Evolutionary conservation across 805 yeast genomes (phyloP).

Genomic region (Ogataea zsoltii): DNA sequence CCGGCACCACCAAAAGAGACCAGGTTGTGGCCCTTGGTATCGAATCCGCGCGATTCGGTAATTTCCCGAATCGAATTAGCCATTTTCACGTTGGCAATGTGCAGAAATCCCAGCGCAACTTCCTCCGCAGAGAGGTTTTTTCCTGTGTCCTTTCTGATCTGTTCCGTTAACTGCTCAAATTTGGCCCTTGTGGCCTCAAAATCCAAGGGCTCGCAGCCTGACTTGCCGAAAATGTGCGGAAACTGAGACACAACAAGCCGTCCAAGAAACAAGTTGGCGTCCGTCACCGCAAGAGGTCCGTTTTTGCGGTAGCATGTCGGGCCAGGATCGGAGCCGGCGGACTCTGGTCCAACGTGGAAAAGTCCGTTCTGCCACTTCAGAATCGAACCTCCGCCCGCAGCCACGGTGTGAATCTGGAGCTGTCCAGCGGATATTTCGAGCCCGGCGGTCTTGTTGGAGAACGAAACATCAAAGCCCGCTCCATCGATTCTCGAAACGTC

Average conservation of each 20-base stretch:
- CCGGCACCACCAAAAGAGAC: conserved; percentile 92
- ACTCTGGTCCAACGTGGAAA: conserved; percentile 84
- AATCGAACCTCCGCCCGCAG: conserved; percentile 83
- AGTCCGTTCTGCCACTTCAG: conserved; percentile 68
- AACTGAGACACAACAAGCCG: conserved; percentile 70
- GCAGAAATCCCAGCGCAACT: conserved; percentile 75
- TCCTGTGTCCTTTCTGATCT: conserved; percentile 44
- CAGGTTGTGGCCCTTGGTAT: conserved; percentile 59
- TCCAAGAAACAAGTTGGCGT: conserved; percentile 75
- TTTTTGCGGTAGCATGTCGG: conserved; percentile 85
- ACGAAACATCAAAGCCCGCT: conserved; percentile 67
- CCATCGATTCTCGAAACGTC: conserved; percentile 79
- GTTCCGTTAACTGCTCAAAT: conserved; percentile 52
- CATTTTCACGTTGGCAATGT: conserved; percentile 84
- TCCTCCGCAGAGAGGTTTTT: conserved; percentile 51
- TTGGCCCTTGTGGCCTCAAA: conserved; percentile 46
- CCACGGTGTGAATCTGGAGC: conserved; percentile 76
- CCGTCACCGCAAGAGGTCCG: conserved; percentile 83
- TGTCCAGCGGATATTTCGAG: conserved; percentile 81
- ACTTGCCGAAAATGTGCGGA: conserved; percentile 79
- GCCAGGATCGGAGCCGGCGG: conserved; percentile 87
- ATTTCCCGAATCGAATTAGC: conserved; percentile 79
- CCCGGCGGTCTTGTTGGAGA: conserved; percentile 83
- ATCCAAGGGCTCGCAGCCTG: conserved; percentile 70
- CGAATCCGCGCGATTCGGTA: conserved; percentile 79